phyloP scores from a whole-genome alignment of 2,329 filamentous ascomycete genomes.

The Colletotrichum sp. region DNA sequence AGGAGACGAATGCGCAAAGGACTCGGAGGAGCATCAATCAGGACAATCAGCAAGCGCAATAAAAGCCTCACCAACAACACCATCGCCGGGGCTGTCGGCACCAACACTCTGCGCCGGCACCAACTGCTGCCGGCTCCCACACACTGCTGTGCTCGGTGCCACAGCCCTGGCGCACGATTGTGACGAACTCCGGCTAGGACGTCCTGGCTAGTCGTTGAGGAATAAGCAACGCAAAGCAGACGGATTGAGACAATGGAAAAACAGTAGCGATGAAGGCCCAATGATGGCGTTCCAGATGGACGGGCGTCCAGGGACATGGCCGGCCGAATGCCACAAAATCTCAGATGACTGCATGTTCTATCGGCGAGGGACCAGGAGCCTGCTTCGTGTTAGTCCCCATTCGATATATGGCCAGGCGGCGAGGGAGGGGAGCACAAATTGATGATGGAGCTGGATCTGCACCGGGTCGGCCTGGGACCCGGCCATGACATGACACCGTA shows the following conservation, averaged over 20 bases:
- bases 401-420: slow-evolving; percentile 1
- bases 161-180: not conserved
- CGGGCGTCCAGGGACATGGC: not conserved
- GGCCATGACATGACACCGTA: slow-evolving; percentile 9
- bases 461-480: not conserved
- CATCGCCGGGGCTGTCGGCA: not conserved
- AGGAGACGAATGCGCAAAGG: not conserved
- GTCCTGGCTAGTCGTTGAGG: not conserved
- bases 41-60: not conserved
- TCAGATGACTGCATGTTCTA: slow-evolving; percentile 9
- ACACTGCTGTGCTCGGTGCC: slow-evolving; percentile 9
- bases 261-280: not conserved
- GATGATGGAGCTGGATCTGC: slow-evolving; percentile 9
- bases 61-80: not conserved
- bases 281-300: slow-evolving; percentile 1
- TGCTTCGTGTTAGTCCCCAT: not conserved
- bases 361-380: not conserved
- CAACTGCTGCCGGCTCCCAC: slow-evolving; percentile 9
- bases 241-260: slow-evolving; percentile 10
- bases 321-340: slow-evolving; percentile 12
- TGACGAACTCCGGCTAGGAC: not conserved
- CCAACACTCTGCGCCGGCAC: not conserved
- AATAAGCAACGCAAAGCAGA: slow-evolving; percentile 12
- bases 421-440: slow-evolving; percentile 6
- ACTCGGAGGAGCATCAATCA: not conserved